Percentiles rank a stretch among this genome's conserved stretches.
phyloP scores from a whole-genome alignment of 2,329 filamentous ascomycete species.

The Aspergillus quadricinctus region DNA sequence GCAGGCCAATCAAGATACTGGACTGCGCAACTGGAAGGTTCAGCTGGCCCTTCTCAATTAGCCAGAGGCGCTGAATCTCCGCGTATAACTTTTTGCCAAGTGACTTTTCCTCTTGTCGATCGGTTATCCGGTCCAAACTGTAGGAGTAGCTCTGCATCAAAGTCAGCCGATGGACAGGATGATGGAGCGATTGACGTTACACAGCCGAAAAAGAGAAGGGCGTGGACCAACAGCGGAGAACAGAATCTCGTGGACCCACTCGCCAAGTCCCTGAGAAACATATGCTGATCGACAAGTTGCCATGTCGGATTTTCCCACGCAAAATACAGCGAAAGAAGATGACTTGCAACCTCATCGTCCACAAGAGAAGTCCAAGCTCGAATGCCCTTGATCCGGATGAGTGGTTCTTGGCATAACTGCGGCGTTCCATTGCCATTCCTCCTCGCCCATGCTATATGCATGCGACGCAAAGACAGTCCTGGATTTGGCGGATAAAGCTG shows the following conservation, averaged over 20 bases:
- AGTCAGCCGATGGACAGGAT: constrained; percentile 1
- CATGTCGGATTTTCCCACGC: constrained; percentile 23
- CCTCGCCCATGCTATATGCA: constrained; percentile 11
- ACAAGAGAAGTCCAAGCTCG: constrained; percentile 17
- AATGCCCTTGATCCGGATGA: constrained; percentile 13
- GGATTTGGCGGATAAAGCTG: constrained; percentile 3
- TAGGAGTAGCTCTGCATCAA: constrained; percentile 19
- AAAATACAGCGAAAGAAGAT: constrained; percentile 21
- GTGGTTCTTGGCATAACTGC: constrained; percentile 6
- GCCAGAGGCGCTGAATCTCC: constrained; percentile 19
- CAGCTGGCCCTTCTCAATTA: constrained; percentile 7
- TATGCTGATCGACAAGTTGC: constrained; percentile 18
- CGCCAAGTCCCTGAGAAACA: constrained; percentile 19
- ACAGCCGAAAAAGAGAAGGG: constrained; percentile 20
- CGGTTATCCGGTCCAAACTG: constrained; percentile 16
- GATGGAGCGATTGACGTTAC: constrained; percentile 7
- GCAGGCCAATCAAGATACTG: constrained; percentile 19
- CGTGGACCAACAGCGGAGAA: constrained; percentile 17
- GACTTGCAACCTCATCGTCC: constrained; percentile 18
- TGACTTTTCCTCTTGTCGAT: constrained; percentile 19
- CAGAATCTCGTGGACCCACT: constrained; percentile 12
- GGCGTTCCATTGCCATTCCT: constrained; percentile 1
- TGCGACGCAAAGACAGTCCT: constrained; percentile 12
- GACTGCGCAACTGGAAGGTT: constrained; percentile 17
- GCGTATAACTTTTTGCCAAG: constrained; percentile 18